Evolutionary conservation across 2,329 filamentous ascomycete species (phyloP), one percentile per base, ranked within the genome.

Genomic region (Alternaria triticimaculans): DNA sequence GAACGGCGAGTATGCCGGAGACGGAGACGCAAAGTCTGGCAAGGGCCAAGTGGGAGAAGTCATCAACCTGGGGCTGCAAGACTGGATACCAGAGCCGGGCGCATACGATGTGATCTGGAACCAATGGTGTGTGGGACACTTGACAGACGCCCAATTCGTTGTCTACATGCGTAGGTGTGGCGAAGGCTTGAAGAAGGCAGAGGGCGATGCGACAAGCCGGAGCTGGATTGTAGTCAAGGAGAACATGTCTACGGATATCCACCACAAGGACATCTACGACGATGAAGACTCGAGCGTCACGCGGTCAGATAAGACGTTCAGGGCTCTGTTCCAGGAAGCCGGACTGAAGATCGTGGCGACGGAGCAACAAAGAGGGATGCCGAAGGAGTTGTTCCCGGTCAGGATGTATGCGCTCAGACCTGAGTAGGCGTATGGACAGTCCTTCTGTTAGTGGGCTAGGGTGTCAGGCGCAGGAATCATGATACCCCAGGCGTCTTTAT

Each of bases 81-180:
- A 87, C 26, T 96, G 92, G 92, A 83, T 85, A 0, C 74, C 80
- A 7, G 72, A 76, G 20, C 23, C 58, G 6, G 73, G 72, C 9
- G 77, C 81, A 53, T 97, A 97, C 79, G 91, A 94, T 76, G 79
- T 97, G 49, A 89, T 97, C 64, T 97, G 93, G 92, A 90, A 88
- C 56, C 94, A 97, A 80, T 97, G 94, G 94, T 97, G 94, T 79
- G 80, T 95, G 8, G 91, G 92, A 23, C 91, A 97, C 78, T 82
- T 97, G 58, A 93, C 87, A 0, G 93, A 97, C 76, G 80, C 80
- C 8, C 89, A 96, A 77, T 77, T 97, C 5, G 83, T 91, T 1
- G 82, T 82, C 3, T 97, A 90, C 73, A 80, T 97, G 15, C 71
- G 81, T 60, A 84, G 87, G 25, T 92, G 92, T 76, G 86, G 84